Conservation (phyloP, 2,329 filamentous ascomycete species). For the Aspergillus proliferans region DNA sequence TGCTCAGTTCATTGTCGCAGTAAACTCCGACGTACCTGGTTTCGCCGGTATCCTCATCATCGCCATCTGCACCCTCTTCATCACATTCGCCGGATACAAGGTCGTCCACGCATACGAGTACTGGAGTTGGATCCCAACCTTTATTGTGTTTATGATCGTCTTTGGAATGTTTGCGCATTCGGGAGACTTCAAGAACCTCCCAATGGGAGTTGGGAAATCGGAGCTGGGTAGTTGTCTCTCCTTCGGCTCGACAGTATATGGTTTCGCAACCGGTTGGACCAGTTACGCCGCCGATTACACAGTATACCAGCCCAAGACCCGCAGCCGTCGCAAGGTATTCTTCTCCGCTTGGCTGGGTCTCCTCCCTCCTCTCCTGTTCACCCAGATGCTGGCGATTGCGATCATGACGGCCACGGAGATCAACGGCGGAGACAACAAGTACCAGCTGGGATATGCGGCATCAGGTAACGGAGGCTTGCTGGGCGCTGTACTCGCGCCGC, state of each 20-base stretch:
- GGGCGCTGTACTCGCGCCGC: constrained; percentile 55
- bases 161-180: constrained; percentile 63
- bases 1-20: constrained; percentile 67
- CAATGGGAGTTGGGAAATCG: constrained; percentile 52
- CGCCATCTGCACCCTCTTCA: constrained; percentile 58
- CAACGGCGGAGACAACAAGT: constrained; percentile 51
- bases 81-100: constrained; percentile 70
- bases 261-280: constrained; percentile 68
- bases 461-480: constrained; percentile 63
- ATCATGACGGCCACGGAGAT: constrained; percentile 58
- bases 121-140: constrained; percentile 66
- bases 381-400: constrained; percentile 65
- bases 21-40: constrained; percentile 63
- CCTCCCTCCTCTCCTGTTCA: constrained; percentile 66
- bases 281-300: constrained; percentile 72
- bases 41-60: constrained; percentile 71
- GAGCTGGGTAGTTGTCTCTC: constrained; percentile 60
- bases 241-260: constrained; percentile 61
- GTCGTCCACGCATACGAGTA: constrained; percentile 72
- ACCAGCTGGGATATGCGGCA: constrained; percentile 48
- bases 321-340: constrained; percentile 59
- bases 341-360: constrained; percentile 63
- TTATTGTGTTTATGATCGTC: constrained; percentile 67
- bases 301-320: constrained; percentile 64
- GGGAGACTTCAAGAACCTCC: constrained; percentile 57